A percentile compares a stretch with the other conserved stretches of the same genome.
phyloP scores from a whole-genome alignment of 2,329 filamentous ascomycete genomes.

The Parastagonospora avenae region DNA sequence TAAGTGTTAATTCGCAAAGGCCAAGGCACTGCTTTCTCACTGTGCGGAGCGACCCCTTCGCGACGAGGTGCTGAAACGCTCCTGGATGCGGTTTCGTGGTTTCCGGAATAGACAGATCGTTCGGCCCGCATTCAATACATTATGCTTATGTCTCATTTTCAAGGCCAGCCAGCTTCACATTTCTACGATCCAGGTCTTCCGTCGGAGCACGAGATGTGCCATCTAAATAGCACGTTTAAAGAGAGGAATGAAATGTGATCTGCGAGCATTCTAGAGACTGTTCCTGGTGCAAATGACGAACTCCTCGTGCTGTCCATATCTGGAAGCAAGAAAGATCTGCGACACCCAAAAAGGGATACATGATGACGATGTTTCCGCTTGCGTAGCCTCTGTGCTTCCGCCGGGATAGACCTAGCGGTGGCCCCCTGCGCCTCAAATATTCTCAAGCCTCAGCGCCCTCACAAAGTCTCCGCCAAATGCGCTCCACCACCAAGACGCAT shows the following conservation, averaged over 20 bases:
- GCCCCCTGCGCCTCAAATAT: background rate
- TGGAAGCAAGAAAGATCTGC: background rate
- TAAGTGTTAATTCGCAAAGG: background rate
- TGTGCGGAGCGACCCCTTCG: background rate
- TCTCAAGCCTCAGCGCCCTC: constrained; percentile 2
- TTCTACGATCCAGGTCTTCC: no score
- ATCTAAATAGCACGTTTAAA: no score
- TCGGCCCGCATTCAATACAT: no score
- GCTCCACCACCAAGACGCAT: background rate
- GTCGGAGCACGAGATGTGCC: background rate
- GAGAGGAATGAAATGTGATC: no score
- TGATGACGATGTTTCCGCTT: background rate
- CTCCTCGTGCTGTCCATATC: background rate
- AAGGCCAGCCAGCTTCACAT: background rate
- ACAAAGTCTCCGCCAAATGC: background rate
- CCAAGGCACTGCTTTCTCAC: background rate
- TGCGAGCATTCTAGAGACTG: no score
- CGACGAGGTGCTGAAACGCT: background rate
- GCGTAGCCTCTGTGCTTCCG: background rate
- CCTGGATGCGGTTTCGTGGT: background rate
- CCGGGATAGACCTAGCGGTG: background rate
- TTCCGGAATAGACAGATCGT: no score
- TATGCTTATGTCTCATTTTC: no score
- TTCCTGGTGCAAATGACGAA: background rate
- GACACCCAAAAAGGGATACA: background rate